Evolutionary conservation across 352 stramenopile species (phyloP), one percentile per base, ranked within the genome.

Genomic region (Globisporangium mamillatum): DNA sequence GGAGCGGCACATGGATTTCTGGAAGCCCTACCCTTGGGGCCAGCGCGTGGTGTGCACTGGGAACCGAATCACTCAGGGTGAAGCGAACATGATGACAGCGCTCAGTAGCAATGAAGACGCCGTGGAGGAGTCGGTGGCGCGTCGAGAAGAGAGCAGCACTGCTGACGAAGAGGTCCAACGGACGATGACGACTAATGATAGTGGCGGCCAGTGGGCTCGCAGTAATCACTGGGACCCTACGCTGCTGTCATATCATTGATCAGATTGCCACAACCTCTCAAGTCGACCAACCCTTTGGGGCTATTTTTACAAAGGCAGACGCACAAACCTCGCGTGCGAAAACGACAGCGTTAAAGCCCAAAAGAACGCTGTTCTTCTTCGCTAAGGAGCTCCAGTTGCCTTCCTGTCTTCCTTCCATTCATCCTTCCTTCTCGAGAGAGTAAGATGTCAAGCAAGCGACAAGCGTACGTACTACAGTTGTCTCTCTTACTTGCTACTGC

Each of bases 221-320:
- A 41, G 34, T 41, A 4, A 41, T 41, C 34, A 10, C 10, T 46
- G 10, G 12, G 38, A 46, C 4, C 4, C 41, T 4, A 50, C 41
- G 16, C 4, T n/a, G 16, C 16, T 50, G 41, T 4, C 1, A 32
- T 32, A 32, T 32, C 41, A 50, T 20, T 50, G 14, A 50, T 50
- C 1, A 50, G 16, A 4, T 50, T 20, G 41, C 4, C 41, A 50
- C 41, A 50, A n/a, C 41, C 41, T n/a, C 41, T 50, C 16, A 50
- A 50, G 16, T 50, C 18, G 41, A n/a, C 41, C 41, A 41, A 12
- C 34, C 34, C 16, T 50, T 50, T 50, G 41, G 41, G 41, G 41
- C 54, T 60, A 60, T 60, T 60, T n/a, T 60, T 60, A 60, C 18
- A 25, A 59, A 50, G 41, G 4, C 41, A 6, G 16, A 46, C 38